Base-by-base conservation (phyloP, 176 grass and related monocot species). In the Dendrocalamus sinicus region DNA sequence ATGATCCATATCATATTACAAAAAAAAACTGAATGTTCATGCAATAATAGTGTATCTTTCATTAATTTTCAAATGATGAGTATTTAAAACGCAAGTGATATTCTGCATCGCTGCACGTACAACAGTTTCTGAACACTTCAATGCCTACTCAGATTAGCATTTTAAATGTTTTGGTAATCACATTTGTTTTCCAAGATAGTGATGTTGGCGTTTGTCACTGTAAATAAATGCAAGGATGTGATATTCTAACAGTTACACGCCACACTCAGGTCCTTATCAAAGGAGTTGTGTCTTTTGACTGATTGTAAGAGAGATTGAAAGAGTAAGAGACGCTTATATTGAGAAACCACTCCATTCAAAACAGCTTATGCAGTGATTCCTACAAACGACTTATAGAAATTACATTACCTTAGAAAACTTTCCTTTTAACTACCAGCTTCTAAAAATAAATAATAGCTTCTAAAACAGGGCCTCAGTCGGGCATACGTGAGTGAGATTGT, bases 401-500 rank as follows among this genome's bases (percentile, higher is more conserved):
- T 5, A 39, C 5, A 39, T 39, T 5, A 39, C 5, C 37, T 39
- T 39, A 39, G 5, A 39, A 37, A 39, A 39, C 0, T 4, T 5
- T 39, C 37, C 0, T 0, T 39, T 6, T 0, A 39, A 39, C 37
- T 39, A 0, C 0, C 5, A 39, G 5, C 37, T 39, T 39, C 37
- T 39, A 39, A 39, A 39, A 39, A 35, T 4, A 0, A 35, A 35
- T 4, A 35, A 35, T 0, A 35, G 32, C 32, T 35, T 35, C 3
- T 35, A 35, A 35, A 35, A 39, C 37, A 39, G 37, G 37, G 5
- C 59, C 37, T 19, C 20, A 37, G 17, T 63, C 17, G 7, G 45
- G 7, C 69, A 63, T 70, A 64, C 28, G 58, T 76, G 50, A 77
- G 19, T 76, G 32, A 76, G 73, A 52, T 59, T 44, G 79, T 4